These are phyloP conservation scores for Discostella stelligeroides DNA, from an alignment of 108 stramenopile genomes.

Conservation along the genomic window DNA sequence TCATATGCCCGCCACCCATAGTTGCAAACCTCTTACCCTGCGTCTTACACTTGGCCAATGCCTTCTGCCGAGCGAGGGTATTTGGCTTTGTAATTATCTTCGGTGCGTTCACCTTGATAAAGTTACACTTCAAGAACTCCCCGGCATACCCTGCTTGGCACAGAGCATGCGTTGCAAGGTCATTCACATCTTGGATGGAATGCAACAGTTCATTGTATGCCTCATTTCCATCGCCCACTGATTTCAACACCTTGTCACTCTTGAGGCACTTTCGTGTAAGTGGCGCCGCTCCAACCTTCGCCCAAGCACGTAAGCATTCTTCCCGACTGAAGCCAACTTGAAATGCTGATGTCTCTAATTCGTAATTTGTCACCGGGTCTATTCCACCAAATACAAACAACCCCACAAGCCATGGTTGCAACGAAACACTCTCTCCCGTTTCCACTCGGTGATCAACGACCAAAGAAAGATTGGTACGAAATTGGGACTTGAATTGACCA, in stretches of 20 bases:
- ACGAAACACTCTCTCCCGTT: not conserved
- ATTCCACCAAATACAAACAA: constrained; percentile 3
- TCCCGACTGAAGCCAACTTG: not conserved
- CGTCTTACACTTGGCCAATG: not conserved
- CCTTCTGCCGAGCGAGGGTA: not conserved
- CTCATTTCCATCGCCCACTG: not conserved
- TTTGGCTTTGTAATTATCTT: too few species aligned
- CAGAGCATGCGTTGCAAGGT: not conserved
- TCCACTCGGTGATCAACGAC: not conserved
- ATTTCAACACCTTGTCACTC: not conserved
- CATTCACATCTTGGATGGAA: not conserved
- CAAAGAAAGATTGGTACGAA: not conserved
- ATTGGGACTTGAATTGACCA: constrained; percentile 13
- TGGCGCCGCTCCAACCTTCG: not conserved
- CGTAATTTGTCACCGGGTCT: not conserved
- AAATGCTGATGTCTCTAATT: not conserved
- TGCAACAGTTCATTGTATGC: not conserved
- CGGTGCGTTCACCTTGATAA: too few species aligned
- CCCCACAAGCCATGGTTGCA: not conserved
- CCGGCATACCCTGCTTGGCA: not conserved
- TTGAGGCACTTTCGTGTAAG: not conserved
- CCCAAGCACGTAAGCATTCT: not conserved
- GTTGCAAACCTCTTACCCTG: not conserved
- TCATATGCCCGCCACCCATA: not conserved
- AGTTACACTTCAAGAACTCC: not conserved